phyloP scores from a whole-genome alignment of 2,329 filamentous ascomycete species.

The Aspergillus arachidicola region DNA sequence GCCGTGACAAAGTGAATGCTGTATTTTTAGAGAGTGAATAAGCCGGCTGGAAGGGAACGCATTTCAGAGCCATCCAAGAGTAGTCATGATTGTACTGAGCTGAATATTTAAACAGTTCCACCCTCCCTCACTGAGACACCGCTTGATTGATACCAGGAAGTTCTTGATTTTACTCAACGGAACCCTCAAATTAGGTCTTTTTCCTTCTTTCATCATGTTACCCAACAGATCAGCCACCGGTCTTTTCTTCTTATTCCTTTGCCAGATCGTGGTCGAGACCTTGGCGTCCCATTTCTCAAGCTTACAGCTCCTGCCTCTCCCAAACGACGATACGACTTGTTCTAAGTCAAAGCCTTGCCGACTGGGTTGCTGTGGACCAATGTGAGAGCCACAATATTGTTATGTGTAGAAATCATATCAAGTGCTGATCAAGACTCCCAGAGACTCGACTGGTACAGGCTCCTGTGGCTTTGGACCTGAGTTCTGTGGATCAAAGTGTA shows the following conservation, averaged over 20 bases:
- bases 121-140: background rate
- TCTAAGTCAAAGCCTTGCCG: constrained; percentile 10
- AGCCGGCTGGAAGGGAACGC: background rate
- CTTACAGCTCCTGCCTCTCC: background rate
- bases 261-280: background rate
- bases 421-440: background rate
- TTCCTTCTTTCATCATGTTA: background rate
- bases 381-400: background rate
- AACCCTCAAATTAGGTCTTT: background rate
- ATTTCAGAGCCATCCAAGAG: background rate
- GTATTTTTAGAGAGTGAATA: background rate
- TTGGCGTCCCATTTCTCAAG: background rate
- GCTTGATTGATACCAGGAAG: background rate
- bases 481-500: constrained; percentile 19
- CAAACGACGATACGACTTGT: constrained; percentile 7
- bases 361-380: constrained; percentile 12
- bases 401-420: background rate
- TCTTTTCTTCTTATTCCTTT: background rate
- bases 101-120: background rate
- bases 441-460: constrained; percentile 13
- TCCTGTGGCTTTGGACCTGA: constrained; percentile 20
- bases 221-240: no score
- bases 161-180: background rate
- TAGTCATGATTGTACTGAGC: background rate
- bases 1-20: background rate